These are phyloP conservation scores for Pseudonitzschia delicatissima DNA, from an alignment of 108 stramenopile species.

Conservation along the genomic window DNA sequence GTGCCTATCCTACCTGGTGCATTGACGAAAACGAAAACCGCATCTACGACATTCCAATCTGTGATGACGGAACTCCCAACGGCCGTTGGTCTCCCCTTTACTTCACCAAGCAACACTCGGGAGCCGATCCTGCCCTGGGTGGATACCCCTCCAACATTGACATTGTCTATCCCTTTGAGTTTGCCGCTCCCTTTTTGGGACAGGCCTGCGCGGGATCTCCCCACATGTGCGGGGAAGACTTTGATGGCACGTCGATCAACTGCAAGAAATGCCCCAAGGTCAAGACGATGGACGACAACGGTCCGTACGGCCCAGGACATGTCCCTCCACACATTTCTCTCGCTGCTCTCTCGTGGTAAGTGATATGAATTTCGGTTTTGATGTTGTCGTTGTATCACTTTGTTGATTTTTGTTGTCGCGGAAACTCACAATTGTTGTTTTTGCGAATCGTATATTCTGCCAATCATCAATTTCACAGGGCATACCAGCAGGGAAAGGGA, in stretches of 20 bases:
- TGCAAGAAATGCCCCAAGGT: not conserved
- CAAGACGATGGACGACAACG: not conserved
- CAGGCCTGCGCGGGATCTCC: conserved; percentile 1
- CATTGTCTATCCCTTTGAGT: not conserved
- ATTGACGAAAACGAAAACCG: conserved; percentile 2
- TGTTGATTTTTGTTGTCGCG: too few species aligned
- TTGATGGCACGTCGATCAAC: not conserved
- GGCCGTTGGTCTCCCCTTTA: not conserved
- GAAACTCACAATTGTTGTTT: too few species aligned
- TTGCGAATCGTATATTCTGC: too few species aligned
- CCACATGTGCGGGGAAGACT: not conserved
- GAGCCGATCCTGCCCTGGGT: not conserved
- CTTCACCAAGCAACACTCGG: not conserved
- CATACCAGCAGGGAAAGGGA: too few species aligned
- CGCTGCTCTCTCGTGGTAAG: not conserved
- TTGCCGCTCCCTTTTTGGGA: not conserved
- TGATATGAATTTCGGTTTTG: too few species aligned
- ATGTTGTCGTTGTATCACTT: too few species aligned
- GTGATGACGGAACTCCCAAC: conserved; percentile 1
- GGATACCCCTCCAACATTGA: conserved; percentile 1
- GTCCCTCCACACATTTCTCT: conserved; percentile 3
- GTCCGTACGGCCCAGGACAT: conserved; percentile 1
- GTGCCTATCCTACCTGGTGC: conserved; percentile 4
- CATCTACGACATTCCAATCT: not conserved
- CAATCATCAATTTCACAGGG: too few species aligned